Percentiles rank a stretch among this genome's conserved stretches.
Evolutionary conservation across 805 yeast genomes (phyloP).

Genomic region (Starmera pachycereana): DNA sequence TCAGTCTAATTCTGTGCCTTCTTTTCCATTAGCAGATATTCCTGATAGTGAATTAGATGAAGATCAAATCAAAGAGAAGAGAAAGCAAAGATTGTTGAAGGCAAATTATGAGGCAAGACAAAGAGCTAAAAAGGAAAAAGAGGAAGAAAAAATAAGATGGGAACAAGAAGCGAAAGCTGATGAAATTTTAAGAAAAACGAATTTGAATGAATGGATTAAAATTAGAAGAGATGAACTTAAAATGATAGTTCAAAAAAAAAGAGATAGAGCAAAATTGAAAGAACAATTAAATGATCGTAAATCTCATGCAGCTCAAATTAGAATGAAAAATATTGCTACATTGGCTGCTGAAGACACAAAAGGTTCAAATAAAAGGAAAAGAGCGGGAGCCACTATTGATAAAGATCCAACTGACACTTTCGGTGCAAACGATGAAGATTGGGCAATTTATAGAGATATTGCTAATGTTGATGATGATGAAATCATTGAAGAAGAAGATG

Average conservation of each 20-base stretch:
- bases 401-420: constrained; percentile 90
- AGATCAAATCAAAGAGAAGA: constrained; percentile 77
- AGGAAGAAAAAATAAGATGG: constrained; percentile 46
- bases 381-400: constrained; percentile 61
- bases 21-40: constrained; percentile 64
- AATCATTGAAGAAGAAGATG: constrained; percentile 64
- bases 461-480: constrained; percentile 71
- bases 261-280: constrained; percentile 58
- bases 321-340: constrained; percentile 87
- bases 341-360: constrained; percentile 62
- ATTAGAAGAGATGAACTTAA: constrained; percentile 55
- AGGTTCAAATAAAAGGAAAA: constrained; percentile 30
- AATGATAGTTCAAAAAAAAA: constrained; percentile 45
- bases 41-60: constrained; percentile 79
- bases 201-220: constrained; percentile 72
- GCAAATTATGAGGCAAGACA: constrained; percentile 85
- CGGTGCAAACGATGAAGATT: constrained; percentile 93
- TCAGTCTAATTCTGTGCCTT: constrained; percentile 33
- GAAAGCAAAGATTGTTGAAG: constrained; percentile 71
- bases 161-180: constrained; percentile 59
- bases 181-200: constrained; percentile 63
- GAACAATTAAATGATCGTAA: constrained; percentile 81
- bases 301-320: constrained; percentile 81
- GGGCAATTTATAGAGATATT: constrained; percentile 84
- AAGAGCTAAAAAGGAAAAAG: constrained; percentile 72